Base-by-base conservation (phyloP, 1,284 basidiomycete species). In the Ceratobasidium sp. region DNA sequence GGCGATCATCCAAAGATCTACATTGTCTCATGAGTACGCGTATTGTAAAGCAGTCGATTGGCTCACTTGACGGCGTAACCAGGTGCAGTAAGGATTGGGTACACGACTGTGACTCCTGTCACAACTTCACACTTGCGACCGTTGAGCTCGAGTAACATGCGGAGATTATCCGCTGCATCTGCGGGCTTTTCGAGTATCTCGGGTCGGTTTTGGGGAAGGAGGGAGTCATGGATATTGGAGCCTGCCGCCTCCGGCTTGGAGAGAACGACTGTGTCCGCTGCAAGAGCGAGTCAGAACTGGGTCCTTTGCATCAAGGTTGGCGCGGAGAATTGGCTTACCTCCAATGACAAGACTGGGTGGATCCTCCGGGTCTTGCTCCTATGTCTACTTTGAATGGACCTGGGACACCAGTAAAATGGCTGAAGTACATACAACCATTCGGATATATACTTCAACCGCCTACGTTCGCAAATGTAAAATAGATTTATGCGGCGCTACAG, bases 281-380 rank as follows among this genome's bases (percentile, higher is more conserved):
- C 67, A 59, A 25, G 57, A 29, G n/a, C 8, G 44, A 25, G 49
- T 29, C 34, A 40, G 29, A 29, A 54, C 29, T 75, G 57, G 65
- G 32, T 7, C n/a, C n/a, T n/a, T 46, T 22, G 43, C 19, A 40
- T 40, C 4, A 49, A 40, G n/a, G 8, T 22, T 44, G 22, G 32
- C 37, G 37, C 37, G 37, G 29, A 17, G 11, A 49, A n/a, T 3
- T 22, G 44, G 81, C 88, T 69, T 61, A 94, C 95, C 95, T 78
- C 90, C 92, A 79, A 99, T 98, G 61, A 99, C 96, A 32, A 99
- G 88, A 84, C 99, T 97, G 2, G 97, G 96, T 0, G 95, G 88
- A 81, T 97, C 90, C 25, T 95, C 91, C 8, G 94, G 93, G 79
- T 93, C 84, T 76, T 90, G 86, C 71, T 79, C 83, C 89, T 92